phyloP scores from a whole-genome alignment of 208 protist species.

The Trypanosomatidae sp. region DNA sequence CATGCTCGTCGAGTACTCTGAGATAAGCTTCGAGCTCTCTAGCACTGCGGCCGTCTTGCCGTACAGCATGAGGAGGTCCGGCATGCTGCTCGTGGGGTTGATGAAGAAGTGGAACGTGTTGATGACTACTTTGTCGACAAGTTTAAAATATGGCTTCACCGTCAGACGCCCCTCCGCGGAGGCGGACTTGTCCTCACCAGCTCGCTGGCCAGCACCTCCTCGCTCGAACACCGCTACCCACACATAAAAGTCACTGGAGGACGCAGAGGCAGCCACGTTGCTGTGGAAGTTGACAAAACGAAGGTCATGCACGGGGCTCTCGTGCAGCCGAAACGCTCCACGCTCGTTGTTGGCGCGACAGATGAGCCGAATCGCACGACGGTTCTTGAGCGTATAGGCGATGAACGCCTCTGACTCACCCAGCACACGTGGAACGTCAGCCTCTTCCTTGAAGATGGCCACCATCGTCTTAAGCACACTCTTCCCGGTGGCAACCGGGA shows the following conservation, averaged over 20 bases:
- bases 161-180: conserved; percentile 29
- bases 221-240: conserved; percentile 65
- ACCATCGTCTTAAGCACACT: conserved; percentile 50
- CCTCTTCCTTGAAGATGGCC: conserved; percentile 67
- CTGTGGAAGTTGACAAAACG: conserved; percentile 90
- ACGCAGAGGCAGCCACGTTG: conserved; percentile 78
- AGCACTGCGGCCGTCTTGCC: conserved; percentile 66
- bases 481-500: conserved; percentile 16
- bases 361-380: conserved; percentile 63
- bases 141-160: conserved; percentile 74
- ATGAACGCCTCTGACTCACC: conserved; percentile 78
- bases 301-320: conserved; percentile 57
- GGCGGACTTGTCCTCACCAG: conserved; percentile 8
- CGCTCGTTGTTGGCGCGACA: conserved; percentile 60
- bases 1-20: conserved; percentile 34
- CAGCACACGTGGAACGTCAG: conserved; percentile 55
- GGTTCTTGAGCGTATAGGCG: conserved; percentile 81
- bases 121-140: conserved; percentile 68
- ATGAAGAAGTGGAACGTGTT: conserved; percentile 84
- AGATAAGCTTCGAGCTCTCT: conserved; percentile 77
- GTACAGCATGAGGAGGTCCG: conserved; percentile 81
- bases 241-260: conserved; percentile 68
- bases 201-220: not conserved
- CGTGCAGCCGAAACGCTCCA: conserved; percentile 50
- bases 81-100: conserved; percentile 53